Conservation (phyloP, 23 red algal genomes). For the Agarophyton chilense region DNA sequence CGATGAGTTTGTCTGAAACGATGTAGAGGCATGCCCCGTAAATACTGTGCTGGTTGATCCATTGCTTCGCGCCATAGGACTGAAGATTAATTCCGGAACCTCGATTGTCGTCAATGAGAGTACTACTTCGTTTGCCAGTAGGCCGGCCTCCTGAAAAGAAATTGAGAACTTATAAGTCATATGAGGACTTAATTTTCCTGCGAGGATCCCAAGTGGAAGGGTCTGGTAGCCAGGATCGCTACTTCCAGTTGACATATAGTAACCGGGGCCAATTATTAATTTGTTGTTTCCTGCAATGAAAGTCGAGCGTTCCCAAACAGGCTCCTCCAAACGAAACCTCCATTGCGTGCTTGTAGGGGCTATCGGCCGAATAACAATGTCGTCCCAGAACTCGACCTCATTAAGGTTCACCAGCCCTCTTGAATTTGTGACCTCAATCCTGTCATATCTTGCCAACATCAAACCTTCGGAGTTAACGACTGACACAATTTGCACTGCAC, state of each 20-base stretch:
- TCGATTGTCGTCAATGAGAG: constrained; percentile 37
- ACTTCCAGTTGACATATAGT: constrained; percentile 28
- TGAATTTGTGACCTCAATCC: constrained; percentile 48
- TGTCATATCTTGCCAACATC: constrained; percentile 26
- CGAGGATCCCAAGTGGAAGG: constrained; percentile 41
- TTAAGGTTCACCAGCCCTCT: constrained; percentile 15
- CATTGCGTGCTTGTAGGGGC: constrained; percentile 28
- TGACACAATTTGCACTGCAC: constrained; percentile 10
- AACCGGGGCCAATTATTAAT: constrained; percentile 47
- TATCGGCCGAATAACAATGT: constrained; percentile 45
- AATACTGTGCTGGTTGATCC: constrained; percentile 48
- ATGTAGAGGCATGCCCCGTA: constrained; percentile 24
- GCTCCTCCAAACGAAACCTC: constrained; percentile 52
- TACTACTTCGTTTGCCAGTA: constrained; percentile 24
- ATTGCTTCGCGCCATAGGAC: constrained; percentile 6
- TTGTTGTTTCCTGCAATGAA: constrained; percentile 46
- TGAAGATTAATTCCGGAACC: constrained; percentile 28
- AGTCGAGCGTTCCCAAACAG: constrained; percentile 27
- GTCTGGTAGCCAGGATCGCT: constrained; percentile 49
- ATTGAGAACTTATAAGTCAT: constrained; percentile 37
- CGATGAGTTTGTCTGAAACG: constrained; percentile 28
- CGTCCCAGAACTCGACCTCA: constrained; percentile 64
- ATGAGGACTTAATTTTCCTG: constrained; percentile 26
- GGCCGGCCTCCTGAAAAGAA: constrained; percentile 17
- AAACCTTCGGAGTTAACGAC: constrained; percentile 35